Base-by-base conservation (phyloP, 2,329 filamentous ascomycete genomes). In the Beauveria asiatica region DNA sequence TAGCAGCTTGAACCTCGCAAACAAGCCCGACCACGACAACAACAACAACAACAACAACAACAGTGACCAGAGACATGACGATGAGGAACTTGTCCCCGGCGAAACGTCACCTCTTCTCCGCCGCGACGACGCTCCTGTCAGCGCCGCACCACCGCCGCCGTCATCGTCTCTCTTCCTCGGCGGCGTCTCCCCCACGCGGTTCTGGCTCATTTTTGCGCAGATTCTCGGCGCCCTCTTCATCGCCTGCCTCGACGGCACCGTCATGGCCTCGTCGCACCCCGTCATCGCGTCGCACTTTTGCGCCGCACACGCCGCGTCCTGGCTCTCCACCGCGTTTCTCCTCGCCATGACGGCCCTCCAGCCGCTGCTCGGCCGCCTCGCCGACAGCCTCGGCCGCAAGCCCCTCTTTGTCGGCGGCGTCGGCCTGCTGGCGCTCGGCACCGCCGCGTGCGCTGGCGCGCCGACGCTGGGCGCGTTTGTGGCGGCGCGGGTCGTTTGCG, bases 231-330 rank as follows among this genome's bases (percentile, higher is more conserved):
- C 78, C 5, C 82, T 83, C 67, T 82, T 86, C 63, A 76, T 85
- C 17, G 75, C 76, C 39, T 84, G 79, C 69, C 92, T 93, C 68
- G 90, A 93, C 75, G 81, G 83, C 11, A 93, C 89, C 4, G 82
- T 93, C 65, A 92, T 93, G 88, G 88, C 88, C 5, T 90, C 88
- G 2, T 87, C 82, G 46, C 89, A 94, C 70, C 89, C 89, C 0
- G 87, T 90, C 61, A 91, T 93, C 63, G 92, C 89, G 0, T 91
- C 88, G 0, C 85, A 92, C 70, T 93, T 93, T 72, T 76, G 85
- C 62, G 83, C 87, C 53, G 89, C 88, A 37, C 91, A 93, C 70
- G 84, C 84, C 51, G 90, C 90, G 3, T 91, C 89, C 2, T 94
- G 90, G 90, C 78, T 93, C 5, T 91, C 88, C 1, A 93, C 89